Evolutionary conservation across 2,329 filamentous ascomycete species (phyloP).

Genomic region (Sclerotinia glacialis): DNA sequence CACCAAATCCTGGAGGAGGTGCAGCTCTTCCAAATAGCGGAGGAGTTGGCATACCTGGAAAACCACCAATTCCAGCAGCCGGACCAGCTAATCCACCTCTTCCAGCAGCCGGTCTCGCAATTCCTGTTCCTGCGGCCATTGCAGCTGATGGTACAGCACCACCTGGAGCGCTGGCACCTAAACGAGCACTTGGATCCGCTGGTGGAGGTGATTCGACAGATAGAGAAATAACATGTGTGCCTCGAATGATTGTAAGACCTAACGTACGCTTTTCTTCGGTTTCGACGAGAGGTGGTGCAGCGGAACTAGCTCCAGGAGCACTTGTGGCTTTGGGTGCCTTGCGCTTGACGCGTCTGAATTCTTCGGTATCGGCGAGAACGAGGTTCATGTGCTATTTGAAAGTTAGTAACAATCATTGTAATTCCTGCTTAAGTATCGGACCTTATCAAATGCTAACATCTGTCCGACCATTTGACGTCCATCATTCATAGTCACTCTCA

Average conservation of each 20-base stretch:
- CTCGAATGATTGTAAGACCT: conserved; percentile 89
- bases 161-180: conserved; percentile 72
- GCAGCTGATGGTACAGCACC: conserved; percentile 55
- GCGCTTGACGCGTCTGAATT: conserved; percentile 88
- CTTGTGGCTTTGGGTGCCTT: conserved; percentile 72
- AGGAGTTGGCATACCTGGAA: conserved; percentile 52
- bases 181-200: conserved; percentile 83
- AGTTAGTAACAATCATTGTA: not conserved
- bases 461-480: conserved; percentile 95
- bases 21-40: conserved; percentile 50
- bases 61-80: conserved; percentile 81
- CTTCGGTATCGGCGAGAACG: conserved; percentile 96
- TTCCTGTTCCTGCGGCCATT: conserved; percentile 79
- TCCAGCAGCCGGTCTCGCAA: conserved; percentile 87
- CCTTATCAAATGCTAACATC: conserved; percentile 98
- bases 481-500: conserved; percentile 94
- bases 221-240: conserved; percentile 89
- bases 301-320: conserved; percentile 51
- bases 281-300: conserved; percentile 68
- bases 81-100: conserved; percentile 87
- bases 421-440: conserved; percentile 40
- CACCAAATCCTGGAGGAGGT: conserved; percentile 45
- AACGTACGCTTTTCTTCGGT: conserved; percentile 97
- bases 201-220: conserved; percentile 95
- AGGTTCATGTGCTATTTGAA: conserved; percentile 88